These are phyloP conservation scores for Tetrahymena elliotti DNA, from an alignment of 73 alveolate genomes.

Conservation along the genomic window DNA sequence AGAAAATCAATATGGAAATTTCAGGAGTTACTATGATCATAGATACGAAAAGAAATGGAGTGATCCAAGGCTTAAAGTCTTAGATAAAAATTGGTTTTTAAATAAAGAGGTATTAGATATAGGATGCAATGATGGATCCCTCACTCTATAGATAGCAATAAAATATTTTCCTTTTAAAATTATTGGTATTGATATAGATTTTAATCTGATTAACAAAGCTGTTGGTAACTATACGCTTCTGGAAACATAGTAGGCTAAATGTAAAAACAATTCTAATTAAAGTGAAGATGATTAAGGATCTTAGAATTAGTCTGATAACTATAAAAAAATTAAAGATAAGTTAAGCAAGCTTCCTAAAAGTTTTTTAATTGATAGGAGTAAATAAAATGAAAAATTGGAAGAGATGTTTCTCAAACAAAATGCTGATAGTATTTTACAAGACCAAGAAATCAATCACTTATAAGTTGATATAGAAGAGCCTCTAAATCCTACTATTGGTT, in stretches of 20 bases:
- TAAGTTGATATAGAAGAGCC: background rate
- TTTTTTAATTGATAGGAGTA: background rate
- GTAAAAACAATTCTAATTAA: background rate
- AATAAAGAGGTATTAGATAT: slow-evolving; percentile 64
- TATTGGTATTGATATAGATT: slow-evolving; percentile 76
- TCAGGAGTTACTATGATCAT: slow-evolving; percentile 12
- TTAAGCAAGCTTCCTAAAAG: background rate
- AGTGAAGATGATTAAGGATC: background rate
- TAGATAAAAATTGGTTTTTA: slow-evolving; percentile 40
- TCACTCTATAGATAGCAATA: slow-evolving; percentile 59
- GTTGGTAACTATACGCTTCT: slow-evolving; percentile 36
- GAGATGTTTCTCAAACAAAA: background rate
- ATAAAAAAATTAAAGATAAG: slow-evolving; percentile 2
- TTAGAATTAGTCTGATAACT: background rate
- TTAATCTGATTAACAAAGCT: slow-evolving; percentile 60
- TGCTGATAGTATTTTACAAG: background rate
- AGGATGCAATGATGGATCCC: slow-evolving; percentile 77
- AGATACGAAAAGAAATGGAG: slow-evolving; percentile 32
- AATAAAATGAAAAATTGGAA: background rate
- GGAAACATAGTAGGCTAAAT: background rate
- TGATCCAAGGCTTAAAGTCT: slow-evolving; percentile 40
- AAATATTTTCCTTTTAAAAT: slow-evolving; percentile 48
- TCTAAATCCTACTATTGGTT: background rate
- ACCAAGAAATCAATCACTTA: background rate
- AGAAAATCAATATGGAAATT: slow-evolving; percentile 29